phyloP scores from a whole-genome alignment of 345 rosid species.

The Salix viminalis region DNA sequence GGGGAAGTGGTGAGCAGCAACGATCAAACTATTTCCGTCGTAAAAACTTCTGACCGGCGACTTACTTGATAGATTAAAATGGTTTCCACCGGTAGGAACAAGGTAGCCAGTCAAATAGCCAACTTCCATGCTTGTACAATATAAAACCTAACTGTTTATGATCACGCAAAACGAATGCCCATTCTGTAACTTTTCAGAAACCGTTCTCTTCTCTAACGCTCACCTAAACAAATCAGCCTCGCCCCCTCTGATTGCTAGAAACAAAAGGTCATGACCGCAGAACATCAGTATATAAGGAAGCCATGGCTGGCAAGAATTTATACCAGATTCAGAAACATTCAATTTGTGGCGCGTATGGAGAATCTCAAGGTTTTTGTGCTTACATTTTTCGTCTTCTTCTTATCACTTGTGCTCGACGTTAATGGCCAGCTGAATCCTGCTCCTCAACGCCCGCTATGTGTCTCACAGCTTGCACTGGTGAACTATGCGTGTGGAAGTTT shows the following conservation, averaged over 20 bases:
- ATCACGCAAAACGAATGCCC: constrained; percentile 11
- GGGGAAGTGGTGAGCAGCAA: too few relatives aligned
- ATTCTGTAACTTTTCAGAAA: neutral
- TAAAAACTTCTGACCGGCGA: neutral
- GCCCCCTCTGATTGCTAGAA: constrained; percentile 3
- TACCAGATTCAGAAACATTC: neutral
- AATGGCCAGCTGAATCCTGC: neutral
- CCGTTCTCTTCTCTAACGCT: neutral
- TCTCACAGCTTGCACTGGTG: constrained; percentile 25
- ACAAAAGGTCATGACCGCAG: neutral
- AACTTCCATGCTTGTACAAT: neutral
- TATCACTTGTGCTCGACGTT: neutral
- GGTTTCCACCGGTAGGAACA: neutral
- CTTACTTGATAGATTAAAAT: neutral
- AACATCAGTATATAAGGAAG: neutral
- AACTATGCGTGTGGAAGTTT: constrained; percentile 21
- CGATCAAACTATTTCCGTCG: too few relatives aligned
- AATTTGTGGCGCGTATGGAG: constrained; percentile 1
- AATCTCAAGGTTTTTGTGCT: neutral
- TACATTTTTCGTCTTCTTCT: neutral
- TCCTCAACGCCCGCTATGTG: constrained; percentile 17
- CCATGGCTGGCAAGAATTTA: neutral
- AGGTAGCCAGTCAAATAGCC: neutral
- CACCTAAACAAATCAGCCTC: constrained; percentile 1
- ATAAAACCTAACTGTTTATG: neutral